Percentiles rank a stretch among this genome's conserved stretches.
These are phyloP conservation scores for Alternaria brassicae DNA, from an alignment of 2,329 filamentous ascomycete species.

Conservation along the genomic window DNA sequence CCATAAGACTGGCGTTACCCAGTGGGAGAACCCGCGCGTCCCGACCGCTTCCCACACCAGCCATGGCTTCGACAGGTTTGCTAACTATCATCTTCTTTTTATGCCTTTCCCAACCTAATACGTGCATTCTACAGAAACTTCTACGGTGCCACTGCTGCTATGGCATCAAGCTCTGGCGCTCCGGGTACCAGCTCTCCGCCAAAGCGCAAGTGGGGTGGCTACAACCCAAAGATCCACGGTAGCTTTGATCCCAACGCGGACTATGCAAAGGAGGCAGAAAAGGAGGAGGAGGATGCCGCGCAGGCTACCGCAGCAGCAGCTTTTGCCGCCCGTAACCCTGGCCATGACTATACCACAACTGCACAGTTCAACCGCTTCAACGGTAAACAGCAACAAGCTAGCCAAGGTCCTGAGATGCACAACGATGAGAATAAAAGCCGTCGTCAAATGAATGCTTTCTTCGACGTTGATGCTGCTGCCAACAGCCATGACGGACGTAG, in stretches of 20 bases:
- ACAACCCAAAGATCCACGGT: slow-evolving; percentile 95
- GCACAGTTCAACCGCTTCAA: slow-evolving; percentile 92
- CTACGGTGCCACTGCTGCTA: slow-evolving; percentile 36
- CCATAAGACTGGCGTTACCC: slow-evolving; percentile 72
- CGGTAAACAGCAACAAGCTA: slow-evolving; percentile 76
- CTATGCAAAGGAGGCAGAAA: slow-evolving; percentile 69
- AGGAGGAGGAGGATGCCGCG: slow-evolving; percentile 49
- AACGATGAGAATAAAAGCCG: slow-evolving; percentile 86
- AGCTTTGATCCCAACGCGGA: slow-evolving; percentile 96
- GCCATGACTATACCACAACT: slow-evolving; percentile 67
- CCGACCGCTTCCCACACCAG: slow-evolving; percentile 44
- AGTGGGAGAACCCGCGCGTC: slow-evolving; percentile 88
- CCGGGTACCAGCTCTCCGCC: slow-evolving; percentile 45
- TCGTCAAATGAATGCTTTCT: slow-evolving; percentile 91
- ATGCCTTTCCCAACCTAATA: slow-evolving; percentile 42
- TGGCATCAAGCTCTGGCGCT: slow-evolving; percentile 39
- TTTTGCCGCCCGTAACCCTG: slow-evolving; percentile 34
- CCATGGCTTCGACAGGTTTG: slow-evolving; percentile 45
- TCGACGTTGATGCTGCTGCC: slow-evolving; percentile 93
- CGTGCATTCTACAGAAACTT: slow-evolving; percentile 34
- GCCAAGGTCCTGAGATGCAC: slow-evolving; percentile 75
- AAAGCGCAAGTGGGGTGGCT: slow-evolving; percentile 69
- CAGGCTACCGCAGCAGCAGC: slow-evolving; percentile 35
- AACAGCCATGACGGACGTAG: slow-evolving; percentile 90
- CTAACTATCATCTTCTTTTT: slow-evolving; percentile 40